Evolutionary conservation across 2,329 filamentous ascomycete species (phyloP).

Genomic region (Paraconiothyrium sp.): DNA sequence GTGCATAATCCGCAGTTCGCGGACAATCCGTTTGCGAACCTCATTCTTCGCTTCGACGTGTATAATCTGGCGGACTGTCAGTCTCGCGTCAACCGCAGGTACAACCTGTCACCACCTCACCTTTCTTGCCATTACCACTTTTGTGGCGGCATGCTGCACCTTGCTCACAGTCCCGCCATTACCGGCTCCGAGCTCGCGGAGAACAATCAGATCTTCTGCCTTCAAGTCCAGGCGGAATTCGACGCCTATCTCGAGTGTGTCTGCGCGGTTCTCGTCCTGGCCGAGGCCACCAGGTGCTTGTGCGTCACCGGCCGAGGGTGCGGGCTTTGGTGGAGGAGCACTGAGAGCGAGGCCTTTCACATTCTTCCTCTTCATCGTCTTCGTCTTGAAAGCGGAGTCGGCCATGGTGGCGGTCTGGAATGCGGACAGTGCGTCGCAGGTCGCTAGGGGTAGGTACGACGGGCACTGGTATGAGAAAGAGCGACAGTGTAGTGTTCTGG

Average conservation of each 20-base stretch:
- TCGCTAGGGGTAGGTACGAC: slow-evolving; percentile 11
- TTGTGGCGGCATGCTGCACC: slow-evolving; percentile 92
- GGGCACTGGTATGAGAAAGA: slow-evolving; percentile 3
- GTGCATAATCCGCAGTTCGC: slow-evolving; percentile 98
- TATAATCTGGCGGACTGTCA: slow-evolving; percentile 74
- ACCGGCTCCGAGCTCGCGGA: slow-evolving; percentile 94
- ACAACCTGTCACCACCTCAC: slow-evolving; percentile 59
- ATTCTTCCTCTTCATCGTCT: slow-evolving; percentile 98
- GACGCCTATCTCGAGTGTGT: slow-evolving; percentile 92
- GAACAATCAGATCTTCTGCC: slow-evolving; percentile 88
- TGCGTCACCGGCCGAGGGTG: slow-evolving; percentile 76
- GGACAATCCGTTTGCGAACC: slow-evolving; percentile 94
- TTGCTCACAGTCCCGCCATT: slow-evolving; percentile 99
- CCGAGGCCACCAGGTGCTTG: slow-evolving; percentile 68
- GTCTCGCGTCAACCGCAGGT: background rate
- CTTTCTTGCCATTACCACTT: slow-evolving; percentile 98
- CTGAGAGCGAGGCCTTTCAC: slow-evolving; percentile 93
- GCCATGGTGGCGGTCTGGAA: slow-evolving; percentile 57
- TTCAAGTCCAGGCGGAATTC: slow-evolving; percentile 94
- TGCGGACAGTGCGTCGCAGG: slow-evolving; percentile 23
- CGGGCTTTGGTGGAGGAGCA: slow-evolving; percentile 75
- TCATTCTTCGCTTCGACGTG: slow-evolving; percentile 98
- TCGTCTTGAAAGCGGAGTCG: slow-evolving; percentile 67
- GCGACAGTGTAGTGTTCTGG: slow-evolving; percentile 3
- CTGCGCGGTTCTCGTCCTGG: slow-evolving; percentile 68